phyloP scores from a whole-genome alignment of 2,329 filamentous ascomycete genomes.

The Botrytis hyacinthi region DNA sequence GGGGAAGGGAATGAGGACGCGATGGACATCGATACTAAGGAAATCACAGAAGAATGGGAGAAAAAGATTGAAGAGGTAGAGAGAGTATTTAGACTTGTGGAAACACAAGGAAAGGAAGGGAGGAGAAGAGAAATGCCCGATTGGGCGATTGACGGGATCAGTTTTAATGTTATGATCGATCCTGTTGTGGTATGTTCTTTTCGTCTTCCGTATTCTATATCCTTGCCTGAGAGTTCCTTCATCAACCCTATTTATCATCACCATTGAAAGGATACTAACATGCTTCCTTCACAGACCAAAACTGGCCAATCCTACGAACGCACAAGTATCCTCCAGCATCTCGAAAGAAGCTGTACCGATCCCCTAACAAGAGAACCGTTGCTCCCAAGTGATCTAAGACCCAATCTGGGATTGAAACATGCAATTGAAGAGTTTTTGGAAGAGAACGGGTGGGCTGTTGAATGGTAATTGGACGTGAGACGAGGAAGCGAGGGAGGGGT shows the following conservation, averaged over 20 bases:
- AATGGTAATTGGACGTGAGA: constrained; percentile 59
- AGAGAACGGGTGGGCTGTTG: constrained; percentile 87
- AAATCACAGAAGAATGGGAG: constrained; percentile 45
- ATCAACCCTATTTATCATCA: not conserved
- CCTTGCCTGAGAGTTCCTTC: too few relatives aligned
- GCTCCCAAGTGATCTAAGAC: constrained; percentile 65
- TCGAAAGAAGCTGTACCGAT: constrained; percentile 72
- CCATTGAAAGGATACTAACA: not conserved
- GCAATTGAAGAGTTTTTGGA: constrained; percentile 84
- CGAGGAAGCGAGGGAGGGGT: too few relatives aligned
- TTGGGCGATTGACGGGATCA: constrained; percentile 74
- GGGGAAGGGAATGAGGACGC: constrained; percentile 47
- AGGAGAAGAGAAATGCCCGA: constrained; percentile 58
- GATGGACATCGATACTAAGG: constrained; percentile 45
- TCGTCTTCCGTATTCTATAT: not conserved
- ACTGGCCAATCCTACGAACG: constrained; percentile 91
- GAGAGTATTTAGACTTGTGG: constrained; percentile 50
- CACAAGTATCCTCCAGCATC: constrained; percentile 78
- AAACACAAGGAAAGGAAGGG: constrained; percentile 46
- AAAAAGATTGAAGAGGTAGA: constrained; percentile 47
- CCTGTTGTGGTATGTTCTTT: constrained; percentile 46
- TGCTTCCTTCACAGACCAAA: constrained; percentile 55
- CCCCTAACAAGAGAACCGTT: constrained; percentile 81
- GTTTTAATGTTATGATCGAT: constrained; percentile 71
- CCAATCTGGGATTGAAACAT: constrained; percentile 77